Conservation (phyloP, 2,329 filamentous ascomycete genomes). For the Pyricularia pennisetigena region DNA sequence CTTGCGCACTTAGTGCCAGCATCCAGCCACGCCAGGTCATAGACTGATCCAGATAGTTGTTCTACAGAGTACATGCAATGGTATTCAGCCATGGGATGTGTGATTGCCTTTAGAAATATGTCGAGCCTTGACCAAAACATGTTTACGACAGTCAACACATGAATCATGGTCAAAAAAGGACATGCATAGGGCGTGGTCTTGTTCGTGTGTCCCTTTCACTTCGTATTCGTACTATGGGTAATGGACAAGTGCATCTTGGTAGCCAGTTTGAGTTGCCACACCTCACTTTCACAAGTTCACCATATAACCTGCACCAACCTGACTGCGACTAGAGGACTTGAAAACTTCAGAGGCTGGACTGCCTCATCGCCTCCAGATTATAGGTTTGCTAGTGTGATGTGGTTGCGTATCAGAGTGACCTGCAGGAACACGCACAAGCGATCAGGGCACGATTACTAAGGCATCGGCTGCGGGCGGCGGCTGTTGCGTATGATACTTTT, state of each 20-base stretch:
- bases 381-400: not conserved
- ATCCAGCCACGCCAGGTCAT: not conserved
- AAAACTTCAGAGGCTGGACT: not conserved
- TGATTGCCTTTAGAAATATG: not conserved
- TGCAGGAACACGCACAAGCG: not conserved
- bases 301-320: not conserved
- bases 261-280: not conserved
- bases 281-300: not conserved
- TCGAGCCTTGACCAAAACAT: not conserved
- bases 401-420: not conserved
- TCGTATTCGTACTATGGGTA: not conserved
- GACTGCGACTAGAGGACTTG: not conserved
- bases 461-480: not conserved
- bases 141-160: not conserved
- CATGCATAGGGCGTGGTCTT: not conserved
- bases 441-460: not conserved
- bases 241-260: not conserved
- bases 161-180: not conserved
- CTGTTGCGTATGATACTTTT: not conserved
- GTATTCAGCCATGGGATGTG: too few species aligned
- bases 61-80: too few species aligned
- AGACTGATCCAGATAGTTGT: not conserved
- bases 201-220: too few species aligned
- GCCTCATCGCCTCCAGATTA: not conserved
- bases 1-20: not conserved